Evolutionary conservation across 352 stramenopile species (phyloP).

Genomic region (Pythium apleroticum): DNA sequence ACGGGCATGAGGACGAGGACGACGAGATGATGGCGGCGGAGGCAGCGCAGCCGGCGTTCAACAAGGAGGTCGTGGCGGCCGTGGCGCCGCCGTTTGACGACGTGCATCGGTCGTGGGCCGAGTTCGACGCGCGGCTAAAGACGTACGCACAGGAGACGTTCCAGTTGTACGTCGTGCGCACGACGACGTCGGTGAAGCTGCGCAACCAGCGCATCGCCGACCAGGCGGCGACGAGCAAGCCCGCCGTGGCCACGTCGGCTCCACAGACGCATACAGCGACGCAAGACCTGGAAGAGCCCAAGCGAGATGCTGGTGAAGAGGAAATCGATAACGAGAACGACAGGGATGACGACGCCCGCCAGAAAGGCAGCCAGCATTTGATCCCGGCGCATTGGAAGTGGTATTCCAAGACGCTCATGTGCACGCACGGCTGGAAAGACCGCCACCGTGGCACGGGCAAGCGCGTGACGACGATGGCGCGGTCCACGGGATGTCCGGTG

Average conservation of each 20-base stretch:
- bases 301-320: not conserved
- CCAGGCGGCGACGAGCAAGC: slow-evolving; percentile 33
- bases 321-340: slow-evolving; percentile 3
- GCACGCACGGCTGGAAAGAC: slow-evolving; percentile 79
- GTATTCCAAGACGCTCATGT: slow-evolving; percentile 86
- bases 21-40: not conserved
- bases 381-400: slow-evolving; percentile 65
- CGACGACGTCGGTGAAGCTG: slow-evolving; percentile 70
- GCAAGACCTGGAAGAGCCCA: slow-evolving; percentile 9
- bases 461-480: slow-evolving; percentile 54
- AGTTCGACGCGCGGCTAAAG: slow-evolving; percentile 64
- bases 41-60: not conserved
- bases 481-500: slow-evolving; percentile 65
- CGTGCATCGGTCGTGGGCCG: slow-evolving; percentile 63
- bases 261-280: slow-evolving; percentile 3
- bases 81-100: slow-evolving; percentile 44
- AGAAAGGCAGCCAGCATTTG: slow-evolving; percentile 20
- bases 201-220: slow-evolving; percentile 71
- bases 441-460: slow-evolving; percentile 65
- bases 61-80: slow-evolving; percentile 16
- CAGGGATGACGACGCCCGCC: not conserved
- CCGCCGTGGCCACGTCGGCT: slow-evolving; percentile 6
- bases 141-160: slow-evolving; percentile 57
- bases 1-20: not conserved
- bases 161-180: slow-evolving; percentile 78